Conservation (phyloP, 2,329 filamentous ascomycete species). For the Ceratocystis diversiconidia region DNA sequence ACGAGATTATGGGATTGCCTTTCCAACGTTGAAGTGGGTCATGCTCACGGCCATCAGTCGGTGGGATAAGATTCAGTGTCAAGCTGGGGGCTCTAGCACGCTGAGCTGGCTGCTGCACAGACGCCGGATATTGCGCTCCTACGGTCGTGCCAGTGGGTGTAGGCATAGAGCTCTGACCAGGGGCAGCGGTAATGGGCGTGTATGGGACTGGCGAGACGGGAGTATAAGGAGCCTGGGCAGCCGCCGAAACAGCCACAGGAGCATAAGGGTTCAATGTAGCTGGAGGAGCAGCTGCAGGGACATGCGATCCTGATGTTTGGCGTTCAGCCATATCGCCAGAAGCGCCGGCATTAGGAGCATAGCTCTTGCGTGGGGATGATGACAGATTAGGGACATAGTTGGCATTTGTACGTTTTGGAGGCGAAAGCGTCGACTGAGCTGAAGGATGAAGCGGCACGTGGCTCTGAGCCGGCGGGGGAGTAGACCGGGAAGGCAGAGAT, state of each 20-base stretch:
- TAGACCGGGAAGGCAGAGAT: slow-evolving; percentile 28
- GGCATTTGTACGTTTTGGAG: slow-evolving; percentile 40
- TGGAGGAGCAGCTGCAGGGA: slow-evolving; percentile 27
- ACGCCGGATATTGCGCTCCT: slow-evolving; percentile 12
- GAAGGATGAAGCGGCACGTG: slow-evolving; percentile 18
- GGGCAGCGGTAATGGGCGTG: slow-evolving; percentile 19
- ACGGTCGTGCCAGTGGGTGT: slow-evolving; percentile 12
- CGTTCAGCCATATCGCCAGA: slow-evolving; percentile 24
- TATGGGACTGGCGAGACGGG: background rate
- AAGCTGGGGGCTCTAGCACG: slow-evolving; percentile 40
- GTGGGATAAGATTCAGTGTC: slow-evolving; percentile 43
- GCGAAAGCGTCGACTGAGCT: slow-evolving; percentile 35
- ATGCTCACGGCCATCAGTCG: slow-evolving; percentile 50
- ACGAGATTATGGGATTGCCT: slow-evolving; percentile 71
- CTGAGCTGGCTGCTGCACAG: slow-evolving; percentile 22
- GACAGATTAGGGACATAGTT: slow-evolving; percentile 29
- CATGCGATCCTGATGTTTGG: slow-evolving; percentile 41
- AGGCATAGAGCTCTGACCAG: slow-evolving; percentile 11
- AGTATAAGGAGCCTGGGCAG: background rate
- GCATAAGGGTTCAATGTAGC: slow-evolving; percentile 7
- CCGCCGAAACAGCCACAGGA: background rate
- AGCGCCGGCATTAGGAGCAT: background rate
- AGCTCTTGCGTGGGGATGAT: slow-evolving; percentile 11
- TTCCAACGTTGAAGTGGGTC: slow-evolving; percentile 85
- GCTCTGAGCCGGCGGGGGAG: slow-evolving; percentile 34